Percentiles rank a stretch among this genome's conserved stretches.
phyloP scores from a whole-genome alignment of 441 rosid genomes.

The Gossypium trilobum region DNA sequence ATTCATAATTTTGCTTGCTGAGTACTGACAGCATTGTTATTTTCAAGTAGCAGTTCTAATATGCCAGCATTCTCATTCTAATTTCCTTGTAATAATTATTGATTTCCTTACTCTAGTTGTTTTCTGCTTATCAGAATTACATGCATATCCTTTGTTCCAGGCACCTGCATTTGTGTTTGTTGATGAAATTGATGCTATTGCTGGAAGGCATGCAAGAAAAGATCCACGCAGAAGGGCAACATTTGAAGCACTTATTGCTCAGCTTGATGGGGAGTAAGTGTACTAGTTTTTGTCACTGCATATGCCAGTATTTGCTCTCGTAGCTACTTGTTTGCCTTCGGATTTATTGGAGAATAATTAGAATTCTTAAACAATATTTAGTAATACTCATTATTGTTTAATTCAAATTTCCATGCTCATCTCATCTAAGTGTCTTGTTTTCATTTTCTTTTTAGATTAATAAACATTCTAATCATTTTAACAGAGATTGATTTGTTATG shows the following conservation, averaged over 20 bases:
- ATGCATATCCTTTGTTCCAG: constrained; percentile 32
- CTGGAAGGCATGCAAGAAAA: constrained; percentile 84
- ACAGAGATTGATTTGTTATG: neutral
- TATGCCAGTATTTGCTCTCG: neutral
- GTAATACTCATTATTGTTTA: neutral
- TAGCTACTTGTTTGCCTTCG: neutral
- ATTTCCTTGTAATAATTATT: constrained; percentile 2
- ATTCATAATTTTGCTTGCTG: neutral
- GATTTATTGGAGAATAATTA: neutral
- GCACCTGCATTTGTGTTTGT: constrained; percentile 95
- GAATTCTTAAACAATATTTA: neutral
- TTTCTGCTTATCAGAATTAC: neutral
- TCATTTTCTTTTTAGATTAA: neutral
- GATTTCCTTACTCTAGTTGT: neutral
- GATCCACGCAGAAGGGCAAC: constrained; percentile 83
- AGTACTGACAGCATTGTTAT: neutral
- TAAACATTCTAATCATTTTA: neutral
- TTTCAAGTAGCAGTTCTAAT: neutral
- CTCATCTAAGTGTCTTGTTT: neutral
- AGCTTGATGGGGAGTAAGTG: constrained; percentile 95
- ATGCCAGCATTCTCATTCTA: neutral
- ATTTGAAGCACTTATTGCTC: constrained; percentile 80
- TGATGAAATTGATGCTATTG: constrained; percentile 97
- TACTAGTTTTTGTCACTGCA: constrained; percentile 13
- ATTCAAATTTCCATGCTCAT: neutral